Evolutionary conservation across 495 filamentous ascomycete species (phyloP), one percentile per base, ranked within the genome.

Genomic region (Clohesyomyces aquaticus): DNA sequence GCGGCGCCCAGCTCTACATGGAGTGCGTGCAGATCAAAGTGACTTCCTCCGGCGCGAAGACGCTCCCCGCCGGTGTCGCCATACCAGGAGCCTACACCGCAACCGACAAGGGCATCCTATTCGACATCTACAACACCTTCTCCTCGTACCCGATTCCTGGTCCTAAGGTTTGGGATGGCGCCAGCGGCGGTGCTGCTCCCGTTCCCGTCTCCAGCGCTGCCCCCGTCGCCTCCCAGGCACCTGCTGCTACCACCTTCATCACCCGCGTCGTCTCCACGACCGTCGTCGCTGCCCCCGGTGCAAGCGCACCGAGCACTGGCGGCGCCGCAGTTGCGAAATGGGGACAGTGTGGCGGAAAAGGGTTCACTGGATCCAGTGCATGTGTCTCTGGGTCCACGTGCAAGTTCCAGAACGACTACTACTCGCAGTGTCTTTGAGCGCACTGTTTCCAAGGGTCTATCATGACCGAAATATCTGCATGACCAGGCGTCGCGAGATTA

Each of bases 1-100:
- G 76, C 29, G 82, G 81, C 26, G 81, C 82, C 21, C 81, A 84
- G 74, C 77, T 82, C 71, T 83, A 84, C 65, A 78, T 80, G 50
- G 73, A 70, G 52, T 84, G 80, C 70, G 72, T 81, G 4, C 82
- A 83, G 71, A 65, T 83, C 63, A 77, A 76, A 55, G 77, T 83
- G 29, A 77, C 73, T 68, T 67, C 21, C 59, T 63, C 22, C 66
- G 75, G 69, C 29, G 19, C 65, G 19, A 53, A 6, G 32, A 49
- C 65, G 9, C 62, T 73, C 56, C 70, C 71, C 21, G 71, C 66
- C 12, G 71, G 71, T 51, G 67, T 68, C n/a, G 69, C 67, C 22
- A 52, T 72, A 46, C 66, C 69, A 12, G 67, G 67, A 12, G 42
- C 61, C 2, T 73, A 73, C 67, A 64, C 25, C 12, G 59, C 63